Conservation (phyloP, 2,329 filamentous ascomycete species). For the Colletotrichum chrysophilum region DNA sequence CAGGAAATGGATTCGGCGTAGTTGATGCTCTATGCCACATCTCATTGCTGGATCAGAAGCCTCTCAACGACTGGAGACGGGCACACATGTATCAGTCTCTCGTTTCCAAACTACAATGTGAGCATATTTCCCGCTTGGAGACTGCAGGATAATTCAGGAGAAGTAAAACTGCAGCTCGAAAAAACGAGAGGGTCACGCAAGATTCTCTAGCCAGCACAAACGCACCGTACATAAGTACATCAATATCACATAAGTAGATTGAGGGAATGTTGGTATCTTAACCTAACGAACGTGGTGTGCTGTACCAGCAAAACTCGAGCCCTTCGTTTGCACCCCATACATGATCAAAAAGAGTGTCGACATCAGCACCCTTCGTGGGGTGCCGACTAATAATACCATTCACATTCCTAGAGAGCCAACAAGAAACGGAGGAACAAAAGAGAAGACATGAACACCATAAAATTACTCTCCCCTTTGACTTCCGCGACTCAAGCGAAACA, state of each 20-base stretch:
- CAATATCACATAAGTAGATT: background rate
- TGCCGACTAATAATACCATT: background rate
- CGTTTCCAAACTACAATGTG: background rate
- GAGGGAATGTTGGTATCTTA: constrained; percentile 11
- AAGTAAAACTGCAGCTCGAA: background rate
- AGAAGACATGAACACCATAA: background rate
- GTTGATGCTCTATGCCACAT: background rate
- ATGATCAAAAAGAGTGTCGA: constrained; percentile 1
- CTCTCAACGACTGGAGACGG: background rate
- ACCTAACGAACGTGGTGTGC: background rate
- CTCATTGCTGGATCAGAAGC: background rate
- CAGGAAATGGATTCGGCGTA: background rate
- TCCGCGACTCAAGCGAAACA: background rate
- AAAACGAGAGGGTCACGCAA: background rate
- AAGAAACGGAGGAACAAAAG: background rate
- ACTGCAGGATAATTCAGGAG: background rate
- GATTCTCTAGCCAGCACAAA: background rate
- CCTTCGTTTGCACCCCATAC: background rate
- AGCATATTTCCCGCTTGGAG: background rate
- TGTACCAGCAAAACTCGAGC: background rate
- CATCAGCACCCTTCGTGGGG: constrained; percentile 11
- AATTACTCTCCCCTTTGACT: background rate
- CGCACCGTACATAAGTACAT: background rate
- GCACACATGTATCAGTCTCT: background rate
- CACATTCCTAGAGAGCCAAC: background rate